These are phyloP conservation scores for Dendrobium catenatum DNA, from an alignment of 106 monocot species.

Conservation along the genomic window DNA sequence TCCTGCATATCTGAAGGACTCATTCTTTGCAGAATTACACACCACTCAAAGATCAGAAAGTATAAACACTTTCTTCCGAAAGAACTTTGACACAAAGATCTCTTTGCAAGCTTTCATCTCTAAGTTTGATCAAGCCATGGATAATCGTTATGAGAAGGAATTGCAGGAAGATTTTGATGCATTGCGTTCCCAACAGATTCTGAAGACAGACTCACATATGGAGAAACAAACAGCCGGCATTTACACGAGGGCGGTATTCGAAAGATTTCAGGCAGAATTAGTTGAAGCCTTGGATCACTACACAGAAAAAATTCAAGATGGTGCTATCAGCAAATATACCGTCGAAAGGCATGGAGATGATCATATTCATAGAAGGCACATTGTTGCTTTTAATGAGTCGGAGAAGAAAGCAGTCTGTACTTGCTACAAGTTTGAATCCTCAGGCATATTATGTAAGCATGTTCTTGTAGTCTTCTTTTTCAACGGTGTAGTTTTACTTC, in stretches of 20 bases:
- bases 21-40: conserved; percentile 75
- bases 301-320: conserved; percentile 51
- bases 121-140: conserved; percentile 60
- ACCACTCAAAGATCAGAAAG: conserved; percentile 44
- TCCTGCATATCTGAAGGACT: conserved; percentile 46
- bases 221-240: conserved; percentile 56
- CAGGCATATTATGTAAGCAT: conserved; percentile 69
- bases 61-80: conserved; percentile 51
- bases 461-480: conserved; percentile 43
- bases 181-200: conserved; percentile 17
- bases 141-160: conserved; percentile 42
- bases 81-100: conserved; percentile 36
- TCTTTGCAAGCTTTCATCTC: conserved; percentile 34
- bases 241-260: conserved; percentile 57
- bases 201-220: conserved; percentile 48
- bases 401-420: conserved; percentile 54
- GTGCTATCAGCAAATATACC: conserved; percentile 35
- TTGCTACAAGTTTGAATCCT: conserved; percentile 57
- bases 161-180: conserved; percentile 36
- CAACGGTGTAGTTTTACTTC: conserved; percentile 27
- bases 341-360: conserved; percentile 41
- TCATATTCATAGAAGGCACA: conserved; percentile 21
- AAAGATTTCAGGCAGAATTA: conserved; percentile 62
- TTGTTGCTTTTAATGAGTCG: conserved; percentile 34
- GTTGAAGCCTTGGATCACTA: conserved; percentile 39